Percentiles rank a stretch among this genome's conserved stretches.
phyloP scores from a whole-genome alignment of 768 basidiomycete genomes.

The Tulasnella sp. region DNA sequence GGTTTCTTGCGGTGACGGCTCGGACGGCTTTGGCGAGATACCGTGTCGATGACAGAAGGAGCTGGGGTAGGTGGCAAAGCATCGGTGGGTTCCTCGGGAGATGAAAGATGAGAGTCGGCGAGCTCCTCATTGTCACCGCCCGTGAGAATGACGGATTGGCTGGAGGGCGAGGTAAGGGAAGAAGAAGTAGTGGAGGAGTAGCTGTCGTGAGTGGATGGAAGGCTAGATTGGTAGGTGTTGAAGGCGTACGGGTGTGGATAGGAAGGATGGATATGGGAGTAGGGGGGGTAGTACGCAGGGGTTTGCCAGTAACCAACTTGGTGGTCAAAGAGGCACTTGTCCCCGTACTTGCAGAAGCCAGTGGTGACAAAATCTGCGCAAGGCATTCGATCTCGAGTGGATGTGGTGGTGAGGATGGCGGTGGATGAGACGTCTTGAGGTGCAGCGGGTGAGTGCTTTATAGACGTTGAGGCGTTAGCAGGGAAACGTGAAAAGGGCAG shows the following conservation, averaged over 20 bases:
- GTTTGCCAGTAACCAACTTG: neutral
- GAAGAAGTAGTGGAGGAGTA: neutral
- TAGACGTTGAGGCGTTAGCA: neutral
- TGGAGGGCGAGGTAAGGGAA: conserved; percentile 8
- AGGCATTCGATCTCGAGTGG: neutral
- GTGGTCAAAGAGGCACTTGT: conserved; percentile 10
- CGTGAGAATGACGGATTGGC: conserved; percentile 1
- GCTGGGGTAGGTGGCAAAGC: too few relatives aligned
- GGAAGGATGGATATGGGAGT: too few relatives aligned
- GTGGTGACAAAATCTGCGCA: conserved; percentile 11
- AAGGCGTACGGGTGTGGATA: neutral
- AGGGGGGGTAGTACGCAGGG: neutral
- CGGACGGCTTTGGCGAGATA: too few relatives aligned
- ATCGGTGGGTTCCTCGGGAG: too few relatives aligned
- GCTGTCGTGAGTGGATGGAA: neutral
- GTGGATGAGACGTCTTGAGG: neutral
- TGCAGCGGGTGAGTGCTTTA: neutral
- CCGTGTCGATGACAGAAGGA: too few relatives aligned
- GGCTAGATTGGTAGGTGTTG: conserved; percentile 1
- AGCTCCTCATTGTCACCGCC: too few relatives aligned
- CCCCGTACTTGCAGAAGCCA: conserved; percentile 6
- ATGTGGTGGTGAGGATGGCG: neutral
- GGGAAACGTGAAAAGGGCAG: neutral
- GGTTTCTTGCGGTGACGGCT: too few relatives aligned
- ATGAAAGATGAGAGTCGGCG: too few relatives aligned